These are phyloP conservation scores for Chlorella sp. DNA, from an alignment of 139 green algal genomes.

Conservation along the genomic window DNA sequence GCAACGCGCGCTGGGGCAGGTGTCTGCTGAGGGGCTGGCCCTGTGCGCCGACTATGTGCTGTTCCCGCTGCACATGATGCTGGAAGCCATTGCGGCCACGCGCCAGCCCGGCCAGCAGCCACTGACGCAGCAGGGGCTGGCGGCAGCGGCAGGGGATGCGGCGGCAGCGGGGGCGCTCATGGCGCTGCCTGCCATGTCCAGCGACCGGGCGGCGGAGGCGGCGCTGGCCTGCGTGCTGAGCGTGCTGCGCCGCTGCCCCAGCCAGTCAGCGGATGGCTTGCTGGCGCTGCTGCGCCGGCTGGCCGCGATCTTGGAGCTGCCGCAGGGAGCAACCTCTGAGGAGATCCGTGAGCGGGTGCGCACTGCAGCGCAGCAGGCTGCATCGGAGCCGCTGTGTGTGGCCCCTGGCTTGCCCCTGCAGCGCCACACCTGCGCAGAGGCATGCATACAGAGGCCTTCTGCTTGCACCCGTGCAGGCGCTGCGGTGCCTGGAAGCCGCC, in stretches of 20 bases:
- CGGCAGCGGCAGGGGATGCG: neutral
- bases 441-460: neutral
- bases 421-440: neutral
- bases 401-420: neutral
- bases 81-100: conserved; percentile 55
- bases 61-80: conserved; percentile 70
- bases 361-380: neutral
- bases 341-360: conserved; percentile 28
- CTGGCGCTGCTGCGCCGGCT: conserved; percentile 60
- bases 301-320: conserved; percentile 51
- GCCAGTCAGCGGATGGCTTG: conserved; percentile 2
- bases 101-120: neutral
- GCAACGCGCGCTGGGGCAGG: conserved; percentile 5
- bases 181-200: conserved; percentile 50
- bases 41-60: conserved; percentile 74
- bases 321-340: conserved; percentile 25
- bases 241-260: conserved; percentile 11
- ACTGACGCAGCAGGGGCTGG: neutral
- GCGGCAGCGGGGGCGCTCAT: conserved; percentile 2
- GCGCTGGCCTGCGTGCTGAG: conserved; percentile 28
- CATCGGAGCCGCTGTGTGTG: too few species aligned
- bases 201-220: conserved; percentile 64
- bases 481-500: conserved; percentile 6
- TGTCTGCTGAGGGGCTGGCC: conserved; percentile 43
- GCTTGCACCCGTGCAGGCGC: neutral